Evolutionary conservation across 768 basidiomycete genomes (phyloP).

Genomic region (Gloeostereum incarnatum): DNA sequence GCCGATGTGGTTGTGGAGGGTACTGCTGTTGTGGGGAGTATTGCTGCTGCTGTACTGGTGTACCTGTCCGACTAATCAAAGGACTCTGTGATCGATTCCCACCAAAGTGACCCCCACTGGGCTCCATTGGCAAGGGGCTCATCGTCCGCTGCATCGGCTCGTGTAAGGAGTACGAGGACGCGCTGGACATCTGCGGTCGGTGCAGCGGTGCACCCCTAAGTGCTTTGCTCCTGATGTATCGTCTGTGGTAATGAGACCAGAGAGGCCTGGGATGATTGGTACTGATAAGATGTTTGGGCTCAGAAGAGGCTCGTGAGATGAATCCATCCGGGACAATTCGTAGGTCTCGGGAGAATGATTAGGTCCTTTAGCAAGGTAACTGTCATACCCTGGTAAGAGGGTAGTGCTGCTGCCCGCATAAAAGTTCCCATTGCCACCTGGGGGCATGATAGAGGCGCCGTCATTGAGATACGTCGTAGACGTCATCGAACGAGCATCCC

Average conservation of each 20-base stretch:
- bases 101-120: no score
- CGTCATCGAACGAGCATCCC: constrained; percentile 75
- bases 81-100: no score
- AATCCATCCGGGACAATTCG: constrained; percentile 51
- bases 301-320: constrained; percentile 56
- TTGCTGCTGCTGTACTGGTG: no score
- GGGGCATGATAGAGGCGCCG: constrained; percentile 27
- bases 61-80: no score
- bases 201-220: constrained; percentile 56
- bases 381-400: constrained; percentile 40
- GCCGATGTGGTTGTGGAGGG: no score
- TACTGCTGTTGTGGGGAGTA: no score
- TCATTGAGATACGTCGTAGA: constrained; percentile 47
- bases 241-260: constrained; percentile 32
- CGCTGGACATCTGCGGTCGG: constrained; percentile 34
- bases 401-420: constrained; percentile 26
- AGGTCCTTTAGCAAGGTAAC: constrained; percentile 46
- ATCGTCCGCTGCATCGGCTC: no score
- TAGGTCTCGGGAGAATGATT: constrained; percentile 23
- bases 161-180: no score
- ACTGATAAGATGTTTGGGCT: constrained; percentile 22
- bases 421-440: constrained; percentile 22
- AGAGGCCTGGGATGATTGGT: constrained; percentile 29
- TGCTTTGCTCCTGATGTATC: constrained; percentile 27
- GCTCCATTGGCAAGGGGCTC: no score